phyloP scores from a whole-genome alignment of 225 moss, liverwort and hornwort species.

The Sphagnum tenellum region DNA sequence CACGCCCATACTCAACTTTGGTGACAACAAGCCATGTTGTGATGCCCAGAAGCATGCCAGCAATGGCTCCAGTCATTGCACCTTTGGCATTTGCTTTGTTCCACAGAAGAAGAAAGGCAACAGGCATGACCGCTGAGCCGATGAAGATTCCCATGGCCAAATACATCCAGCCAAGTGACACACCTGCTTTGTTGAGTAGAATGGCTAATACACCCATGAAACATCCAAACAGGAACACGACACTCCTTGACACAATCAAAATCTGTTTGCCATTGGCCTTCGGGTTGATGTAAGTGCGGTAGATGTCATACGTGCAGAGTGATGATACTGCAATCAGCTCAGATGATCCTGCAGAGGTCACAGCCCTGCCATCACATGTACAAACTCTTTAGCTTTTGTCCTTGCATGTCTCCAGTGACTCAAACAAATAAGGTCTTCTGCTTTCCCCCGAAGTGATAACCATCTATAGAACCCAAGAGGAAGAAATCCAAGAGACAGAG shows the following conservation, averaged over 20 bases:
- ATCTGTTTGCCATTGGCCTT: conserved; percentile 77
- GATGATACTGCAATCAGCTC: conserved; percentile 28
- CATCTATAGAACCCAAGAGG: not conserved
- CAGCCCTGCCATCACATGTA: conserved; percentile 12
- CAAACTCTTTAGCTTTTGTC: too few species aligned
- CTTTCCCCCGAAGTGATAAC: too few species aligned
- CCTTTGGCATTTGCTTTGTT: conserved; percentile 72
- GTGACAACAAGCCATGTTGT: conserved; percentile 69
- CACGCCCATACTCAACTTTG: conserved; percentile 44
- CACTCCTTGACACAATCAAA: conserved; percentile 47
- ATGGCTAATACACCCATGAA: conserved; percentile 91
- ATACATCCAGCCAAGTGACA: conserved; percentile 94
- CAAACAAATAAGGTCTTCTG: not conserved
- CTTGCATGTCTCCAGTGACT: too few species aligned
- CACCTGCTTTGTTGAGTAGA: conserved; percentile 63
- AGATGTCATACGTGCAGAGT: conserved; percentile 24
- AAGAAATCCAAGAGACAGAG: not conserved
- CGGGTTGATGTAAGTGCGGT: conserved; percentile 85
- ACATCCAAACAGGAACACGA: conserved; percentile 59
- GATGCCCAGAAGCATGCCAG: conserved; percentile 39
- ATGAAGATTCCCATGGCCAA: conserved; percentile 94
- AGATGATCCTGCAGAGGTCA: conserved; percentile 22
- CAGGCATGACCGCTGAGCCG: conserved; percentile 87
- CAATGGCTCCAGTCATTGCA: conserved; percentile 47
- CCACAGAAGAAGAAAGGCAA: conserved; percentile 86